Base-by-base conservation (phyloP, 352 stramenopile species). In the Plasmopara viticola region DNA sequence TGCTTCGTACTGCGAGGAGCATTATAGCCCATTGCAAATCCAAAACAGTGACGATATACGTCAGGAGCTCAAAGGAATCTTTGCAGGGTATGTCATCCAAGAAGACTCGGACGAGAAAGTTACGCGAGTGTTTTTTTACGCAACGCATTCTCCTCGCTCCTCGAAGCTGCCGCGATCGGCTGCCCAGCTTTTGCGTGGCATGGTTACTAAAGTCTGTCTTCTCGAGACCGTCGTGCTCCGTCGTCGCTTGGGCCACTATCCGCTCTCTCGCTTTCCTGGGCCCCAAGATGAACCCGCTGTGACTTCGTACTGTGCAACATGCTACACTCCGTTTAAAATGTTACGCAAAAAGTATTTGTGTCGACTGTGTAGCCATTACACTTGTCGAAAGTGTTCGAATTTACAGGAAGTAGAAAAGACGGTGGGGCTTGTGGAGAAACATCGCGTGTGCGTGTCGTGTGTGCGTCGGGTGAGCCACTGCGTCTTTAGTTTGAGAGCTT, bases 111-210 rank as follows among this genome's bases (percentile, higher is more conserved):
- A 70, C 33, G 72, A 73, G 9, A 70, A 86, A 51, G 78, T 75
- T 48, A 87, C 77, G 33, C 70, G 77, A 0, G 49, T 87, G 14
- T 87, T 86, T 55, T 84, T 87, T 49, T 80, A 84, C 57, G 74
- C 67, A 14, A 74, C 61, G 5, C 60, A 70, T 48, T 47, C 31
- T 13, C 56, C 62, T 20, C 47, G 52, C 9, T 29, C 54, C 15
- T 55, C 31, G 0, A 43, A 64, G 51, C 65, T 77, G 42, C 47
- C 66, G 37, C 53, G 43, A 0, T 68, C 63, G 45, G 67, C 58
- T 18, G 65, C 77, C 18, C 70, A 84, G 39, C 63, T 84, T 6
- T 48, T 84, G 37, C 70, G 67, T 34, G 68, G 56, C 5, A 75
- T 84, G 58, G 64, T 73, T n/a, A 56, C 56, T 14, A 65, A 74